Evolutionary conservation across 73 alveolate species (phyloP).

Genomic region (Stentor coeruleus): DNA sequence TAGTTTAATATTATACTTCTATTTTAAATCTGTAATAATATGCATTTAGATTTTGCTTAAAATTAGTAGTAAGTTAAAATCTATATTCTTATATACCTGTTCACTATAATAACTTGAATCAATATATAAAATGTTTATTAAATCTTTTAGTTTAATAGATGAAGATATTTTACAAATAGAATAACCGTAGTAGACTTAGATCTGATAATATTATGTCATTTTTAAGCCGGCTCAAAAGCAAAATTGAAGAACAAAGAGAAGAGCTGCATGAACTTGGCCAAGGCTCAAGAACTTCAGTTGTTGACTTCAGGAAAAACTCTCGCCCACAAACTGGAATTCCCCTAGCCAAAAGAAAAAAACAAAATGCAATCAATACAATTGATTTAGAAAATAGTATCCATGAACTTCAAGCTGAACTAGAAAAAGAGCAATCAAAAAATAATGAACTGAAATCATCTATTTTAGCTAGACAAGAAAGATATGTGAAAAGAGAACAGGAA

Average conservation of each 20-base stretch:
- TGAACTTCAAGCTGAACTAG: slow-evolving; percentile 29
- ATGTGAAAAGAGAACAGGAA: slow-evolving; percentile 63
- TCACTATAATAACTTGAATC: too few relatives aligned
- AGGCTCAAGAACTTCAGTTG: neutral
- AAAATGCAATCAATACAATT: neutral
- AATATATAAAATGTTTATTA: too few relatives aligned
- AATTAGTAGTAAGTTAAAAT: too few relatives aligned
- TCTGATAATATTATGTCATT: neutral
- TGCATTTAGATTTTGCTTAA: too few relatives aligned
- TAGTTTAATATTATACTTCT: too few relatives aligned
- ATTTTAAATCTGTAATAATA: too few relatives aligned
- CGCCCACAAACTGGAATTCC: neutral
- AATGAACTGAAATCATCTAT: slow-evolving; percentile 49
- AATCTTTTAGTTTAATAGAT: too few relatives aligned
- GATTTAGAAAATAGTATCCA: slow-evolving; percentile 4
- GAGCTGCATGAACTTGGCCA: neutral
- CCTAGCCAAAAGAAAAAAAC: neutral
- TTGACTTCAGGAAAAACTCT: slow-evolving; percentile 9
- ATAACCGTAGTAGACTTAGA: too few relatives aligned
- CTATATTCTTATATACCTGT: too few relatives aligned
- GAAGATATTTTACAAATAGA: too few relatives aligned
- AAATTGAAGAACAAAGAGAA: neutral
- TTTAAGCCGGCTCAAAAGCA: neutral
- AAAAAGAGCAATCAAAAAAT: slow-evolving; percentile 39
- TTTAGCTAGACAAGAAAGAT: slow-evolving; percentile 56